Base-by-base conservation (phyloP, 2,329 filamentous ascomycete species). In the Aspergillus costaricaensis region DNA sequence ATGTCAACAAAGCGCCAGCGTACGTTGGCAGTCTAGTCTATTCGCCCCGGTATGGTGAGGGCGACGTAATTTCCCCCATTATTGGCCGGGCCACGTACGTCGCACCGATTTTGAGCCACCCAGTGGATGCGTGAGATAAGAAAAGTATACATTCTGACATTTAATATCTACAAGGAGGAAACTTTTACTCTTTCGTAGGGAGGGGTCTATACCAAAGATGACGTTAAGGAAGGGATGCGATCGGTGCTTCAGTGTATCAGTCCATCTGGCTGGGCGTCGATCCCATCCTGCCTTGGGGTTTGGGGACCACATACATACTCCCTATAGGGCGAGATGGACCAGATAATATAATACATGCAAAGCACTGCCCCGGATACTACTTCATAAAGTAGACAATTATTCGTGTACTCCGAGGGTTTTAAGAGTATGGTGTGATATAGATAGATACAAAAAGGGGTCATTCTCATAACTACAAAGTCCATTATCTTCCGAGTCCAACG, bases 1-100 rank as follows among this genome's bases (percentile, higher is more conserved):
- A 44, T 23, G 41, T 44, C 41, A 19, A 44, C 41, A 44, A 44
- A 44, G 41, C 12, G 41, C 41, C 41, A 12, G 41, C 19, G 17
- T 44, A 44, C 19, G 32, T 36, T 36, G 32, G 32, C 32, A 36
- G 32, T 36, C 12, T 36, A 36, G 12, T 12, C 12, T 36, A 36
- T 36, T 30, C 4, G 47, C 15, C 3, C 47, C 25, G 47, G 36
- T 10, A 25, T 38, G 19, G 23, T 4, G 52, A 43, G 36, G 53
- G 39, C 38, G 53, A 55, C 53, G 53, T 44, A 55, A 44, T 41
- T 41, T 27, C 53, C 14, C 25, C 53, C 47, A 21, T 52, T 36
- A 53, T 53, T 58, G 56, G 56, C 56, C 56, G 10, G 56, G 48
- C 56, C 56, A 58, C 56, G 56, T 58, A 58, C 48, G 56, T 44